These are phyloP conservation scores for Alternaria panax DNA, from an alignment of 2,329 filamentous ascomycete genomes.

Conservation along the genomic window DNA sequence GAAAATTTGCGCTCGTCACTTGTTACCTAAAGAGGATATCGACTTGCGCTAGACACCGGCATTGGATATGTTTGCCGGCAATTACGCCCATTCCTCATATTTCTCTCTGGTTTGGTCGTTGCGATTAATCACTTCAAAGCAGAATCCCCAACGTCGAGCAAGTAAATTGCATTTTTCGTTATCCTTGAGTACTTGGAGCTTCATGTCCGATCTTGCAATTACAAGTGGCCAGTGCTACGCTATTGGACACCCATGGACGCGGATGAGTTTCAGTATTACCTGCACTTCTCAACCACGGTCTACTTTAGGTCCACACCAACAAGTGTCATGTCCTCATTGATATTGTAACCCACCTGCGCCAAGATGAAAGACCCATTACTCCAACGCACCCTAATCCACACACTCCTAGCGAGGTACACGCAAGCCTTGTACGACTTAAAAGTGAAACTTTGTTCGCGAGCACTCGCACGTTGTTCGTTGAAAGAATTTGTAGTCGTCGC, in stretches of 20 bases:
- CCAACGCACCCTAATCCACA: neutral
- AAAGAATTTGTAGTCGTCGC: neutral
- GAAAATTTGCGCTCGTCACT: too few species aligned
- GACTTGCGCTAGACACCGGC: too few species aligned
- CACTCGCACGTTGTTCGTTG: neutral
- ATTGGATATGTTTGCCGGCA: constrained; percentile 24
- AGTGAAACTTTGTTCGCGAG: neutral
- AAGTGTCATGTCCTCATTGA: neutral
- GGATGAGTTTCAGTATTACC: too few species aligned
- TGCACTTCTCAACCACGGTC: too few species aligned
- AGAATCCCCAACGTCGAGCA: neutral
- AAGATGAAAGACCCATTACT: neutral
- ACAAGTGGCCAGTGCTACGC: neutral
- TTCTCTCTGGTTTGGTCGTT: too few species aligned
- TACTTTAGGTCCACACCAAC: neutral
- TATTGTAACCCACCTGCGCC: neutral
- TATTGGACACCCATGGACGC: too few species aligned
- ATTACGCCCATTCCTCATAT: too few species aligned
- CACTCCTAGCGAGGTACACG: neutral
- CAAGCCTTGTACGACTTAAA: neutral
- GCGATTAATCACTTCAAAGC: neutral
- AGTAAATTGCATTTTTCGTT: neutral
- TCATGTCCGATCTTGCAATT: neutral
- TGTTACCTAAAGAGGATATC: too few species aligned
- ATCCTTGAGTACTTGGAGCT: neutral